Evolutionary conservation across 1,139 yeast species (phyloP).

Genomic region (Blastobotrys niveus): DNA sequence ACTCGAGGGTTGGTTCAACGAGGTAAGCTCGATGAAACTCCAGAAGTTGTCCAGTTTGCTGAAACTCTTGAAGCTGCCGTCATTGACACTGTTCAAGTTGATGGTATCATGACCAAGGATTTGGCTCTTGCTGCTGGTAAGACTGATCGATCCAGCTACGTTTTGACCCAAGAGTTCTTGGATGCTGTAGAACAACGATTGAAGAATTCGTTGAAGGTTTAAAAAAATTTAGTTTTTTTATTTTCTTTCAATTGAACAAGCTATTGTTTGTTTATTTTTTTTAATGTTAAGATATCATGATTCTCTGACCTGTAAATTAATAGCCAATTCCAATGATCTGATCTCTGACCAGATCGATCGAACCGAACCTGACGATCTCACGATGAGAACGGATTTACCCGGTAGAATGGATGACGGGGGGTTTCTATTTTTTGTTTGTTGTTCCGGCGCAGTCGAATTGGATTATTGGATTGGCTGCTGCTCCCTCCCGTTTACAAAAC

Average conservation of each 20-base stretch:
- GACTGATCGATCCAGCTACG: conserved; percentile 64
- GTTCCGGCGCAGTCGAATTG: too few relatives aligned
- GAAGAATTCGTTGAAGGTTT: conserved; percentile 8
- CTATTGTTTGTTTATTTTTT: neutral
- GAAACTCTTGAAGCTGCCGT: conserved; percentile 74
- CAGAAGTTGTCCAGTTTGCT: conserved; percentile 77
- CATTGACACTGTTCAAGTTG: conserved; percentile 76
- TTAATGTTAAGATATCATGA: too few relatives aligned
- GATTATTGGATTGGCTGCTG: too few relatives aligned
- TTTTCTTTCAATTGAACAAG: too few relatives aligned
- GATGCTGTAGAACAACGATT: conserved; percentile 58
- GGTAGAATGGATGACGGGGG: too few relatives aligned
- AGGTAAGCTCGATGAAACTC: conserved; percentile 81
- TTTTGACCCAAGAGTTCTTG: conserved; percentile 84
- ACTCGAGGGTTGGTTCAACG: conserved; percentile 87
- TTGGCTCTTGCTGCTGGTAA: conserved; percentile 83
- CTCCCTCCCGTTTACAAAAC: neutral
- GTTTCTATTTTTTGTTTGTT: too few relatives aligned
- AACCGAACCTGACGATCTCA: too few relatives aligned
- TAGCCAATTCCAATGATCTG: too few relatives aligned
- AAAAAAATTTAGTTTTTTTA: too few relatives aligned
- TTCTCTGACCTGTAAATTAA: too few relatives aligned
- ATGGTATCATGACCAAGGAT: conserved; percentile 92
- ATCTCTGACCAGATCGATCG: too few relatives aligned
- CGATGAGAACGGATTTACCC: too few relatives aligned